These are phyloP conservation scores for Penicillium steckii DNA, from an alignment of 495 filamentous ascomycete species.

Conservation along the genomic window DNA sequence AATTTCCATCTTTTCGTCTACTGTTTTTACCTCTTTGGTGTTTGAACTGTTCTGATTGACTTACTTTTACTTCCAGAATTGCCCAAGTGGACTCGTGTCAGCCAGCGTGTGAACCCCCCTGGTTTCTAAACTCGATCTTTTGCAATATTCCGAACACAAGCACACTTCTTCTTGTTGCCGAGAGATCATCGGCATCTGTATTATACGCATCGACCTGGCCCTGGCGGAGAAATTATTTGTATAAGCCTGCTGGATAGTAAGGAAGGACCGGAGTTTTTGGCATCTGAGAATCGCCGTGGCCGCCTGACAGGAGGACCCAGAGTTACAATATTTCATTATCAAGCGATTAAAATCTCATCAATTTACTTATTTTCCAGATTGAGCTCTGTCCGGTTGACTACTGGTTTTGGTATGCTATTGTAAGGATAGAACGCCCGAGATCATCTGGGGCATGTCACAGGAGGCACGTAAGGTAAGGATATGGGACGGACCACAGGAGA, in stretches of 20 bases:
- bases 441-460: too few species aligned
- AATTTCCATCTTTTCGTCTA: conserved; percentile 1
- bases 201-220: conserved; percentile 26
- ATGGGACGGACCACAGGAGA: conserved; percentile 2
- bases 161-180: conserved; percentile 11
- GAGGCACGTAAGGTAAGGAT: conserved; percentile 14
- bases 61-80: conserved; percentile 55
- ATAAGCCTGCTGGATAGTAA: conserved; percentile 15
- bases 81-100: conserved; percentile 95
- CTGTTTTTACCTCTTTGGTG: not conserved
- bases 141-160: conserved; percentile 1
- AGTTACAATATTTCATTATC: conserved; percentile 31
- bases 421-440: conserved; percentile 10
- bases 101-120: conserved; percentile 88
- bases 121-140: conserved; percentile 66
- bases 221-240: not conserved
- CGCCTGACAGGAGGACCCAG: conserved; percentile 12
- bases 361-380: conserved; percentile 17
- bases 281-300: conserved; percentile 26
- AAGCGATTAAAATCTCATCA: conserved; percentile 24
- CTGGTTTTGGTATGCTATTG: not conserved
- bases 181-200: conserved; percentile 26
- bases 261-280: conserved; percentile 41
- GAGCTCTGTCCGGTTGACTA: not conserved
- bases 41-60: conserved; percentile 1